Conservation (phyloP, 768 basidiomycete species). For the Amanita exitialis region DNA sequence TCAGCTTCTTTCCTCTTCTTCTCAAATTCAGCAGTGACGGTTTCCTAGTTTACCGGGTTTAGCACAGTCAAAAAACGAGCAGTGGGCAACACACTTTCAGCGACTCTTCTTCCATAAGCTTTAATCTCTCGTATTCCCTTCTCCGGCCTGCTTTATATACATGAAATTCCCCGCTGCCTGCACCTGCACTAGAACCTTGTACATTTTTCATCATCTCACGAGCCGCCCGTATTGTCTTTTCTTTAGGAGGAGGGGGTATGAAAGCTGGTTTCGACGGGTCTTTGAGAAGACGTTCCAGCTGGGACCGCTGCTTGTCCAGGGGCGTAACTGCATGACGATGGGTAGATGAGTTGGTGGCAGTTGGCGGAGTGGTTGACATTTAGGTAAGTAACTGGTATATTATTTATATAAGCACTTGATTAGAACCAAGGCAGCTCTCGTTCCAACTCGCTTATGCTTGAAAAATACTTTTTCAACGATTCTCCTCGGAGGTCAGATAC, state of each 20-base stretch:
- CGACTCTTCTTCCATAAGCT: slow-evolving; percentile 77
- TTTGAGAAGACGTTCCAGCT: slow-evolving; percentile 84
- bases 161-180: slow-evolving; percentile 96
- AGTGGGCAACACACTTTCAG: slow-evolving; percentile 47
- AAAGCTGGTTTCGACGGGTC: slow-evolving; percentile 79
- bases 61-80: neutral
- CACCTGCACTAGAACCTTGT: slow-evolving; percentile 94
- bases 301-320: slow-evolving; percentile 42
- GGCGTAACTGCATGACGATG: slow-evolving; percentile 43
- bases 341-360: slow-evolving; percentile 16
- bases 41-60: slow-evolving; percentile 47
- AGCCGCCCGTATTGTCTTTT: slow-evolving; percentile 71
- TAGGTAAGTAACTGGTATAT: neutral
- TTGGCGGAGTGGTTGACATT: slow-evolving; percentile 11
- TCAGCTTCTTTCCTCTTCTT: slow-evolving; percentile 62
- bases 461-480: slow-evolving; percentile 45
- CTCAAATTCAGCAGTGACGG: slow-evolving; percentile 51
- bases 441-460: slow-evolving; percentile 31
- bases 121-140: slow-evolving; percentile 91
- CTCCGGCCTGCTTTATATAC: slow-evolving; percentile 94
- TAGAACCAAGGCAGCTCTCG: slow-evolving; percentile 2
- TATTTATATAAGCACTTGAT: too few species aligned
- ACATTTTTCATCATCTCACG: slow-evolving; percentile 99
- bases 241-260: slow-evolving; percentile 73
- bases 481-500: slow-evolving; percentile 39